These are phyloP conservation scores for Kluyveromyces siamensis DNA, from an alignment of 805 yeast genomes.

Conservation along the genomic window DNA sequence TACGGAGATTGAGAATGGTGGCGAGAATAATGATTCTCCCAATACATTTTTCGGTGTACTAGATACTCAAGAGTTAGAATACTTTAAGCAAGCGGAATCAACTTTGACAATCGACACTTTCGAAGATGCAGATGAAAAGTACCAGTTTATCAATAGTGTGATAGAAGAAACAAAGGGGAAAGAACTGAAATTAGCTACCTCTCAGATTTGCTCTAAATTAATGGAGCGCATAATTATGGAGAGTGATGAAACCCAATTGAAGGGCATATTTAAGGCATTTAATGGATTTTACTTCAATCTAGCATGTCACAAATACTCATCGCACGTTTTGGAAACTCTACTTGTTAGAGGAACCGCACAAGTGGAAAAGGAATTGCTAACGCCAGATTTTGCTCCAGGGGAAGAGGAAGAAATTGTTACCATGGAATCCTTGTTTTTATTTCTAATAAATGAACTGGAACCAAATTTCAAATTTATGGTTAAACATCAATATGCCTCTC, in stretches of 20 bases:
- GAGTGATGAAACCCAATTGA: slow-evolving; percentile 57
- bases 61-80: slow-evolving; percentile 76
- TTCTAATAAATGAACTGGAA: slow-evolving; percentile 57
- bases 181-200: slow-evolving; percentile 84
- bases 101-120: slow-evolving; percentile 76
- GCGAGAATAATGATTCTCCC: slow-evolving; percentile 18
- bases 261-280: slow-evolving; percentile 55
- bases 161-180: slow-evolving; percentile 82
- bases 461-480: slow-evolving; percentile 54
- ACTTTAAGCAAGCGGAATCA: slow-evolving; percentile 88
- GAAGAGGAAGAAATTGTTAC: slow-evolving; percentile 36
- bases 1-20: slow-evolving; percentile 6
- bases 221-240: slow-evolving; percentile 75
- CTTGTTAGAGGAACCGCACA: slow-evolving; percentile 65
- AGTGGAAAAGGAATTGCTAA: slow-evolving; percentile 62
- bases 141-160: slow-evolving; percentile 64
- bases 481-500: slow-evolving; percentile 78
- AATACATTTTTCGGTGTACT: slow-evolving; percentile 76
- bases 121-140: slow-evolving; percentile 54
- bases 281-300: slow-evolving; percentile 67
- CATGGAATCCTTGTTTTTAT: slow-evolving; percentile 57
- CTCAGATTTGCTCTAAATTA: slow-evolving; percentile 89
- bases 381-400: slow-evolving; percentile 31
- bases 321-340: slow-evolving; percentile 87
- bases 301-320: slow-evolving; percentile 81